phyloP scores from a whole-genome alignment of 2,329 filamentous ascomycete species.

The Macroventuria anomochaeta region DNA sequence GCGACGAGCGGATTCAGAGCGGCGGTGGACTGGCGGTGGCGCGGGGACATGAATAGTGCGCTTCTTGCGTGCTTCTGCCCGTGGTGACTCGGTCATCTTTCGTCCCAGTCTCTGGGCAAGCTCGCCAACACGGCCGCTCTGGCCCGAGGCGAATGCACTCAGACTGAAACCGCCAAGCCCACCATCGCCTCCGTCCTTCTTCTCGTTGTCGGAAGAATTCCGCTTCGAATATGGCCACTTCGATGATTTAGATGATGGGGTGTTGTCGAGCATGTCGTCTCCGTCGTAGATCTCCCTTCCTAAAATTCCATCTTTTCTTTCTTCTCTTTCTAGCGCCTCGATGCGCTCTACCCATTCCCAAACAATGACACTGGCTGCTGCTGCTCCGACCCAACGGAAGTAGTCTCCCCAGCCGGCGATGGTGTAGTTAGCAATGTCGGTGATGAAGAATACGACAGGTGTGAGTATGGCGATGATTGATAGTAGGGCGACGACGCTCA shows the following conservation, averaged over 20 bases:
- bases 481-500: conserved; percentile 77
- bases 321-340: conserved; percentile 87
- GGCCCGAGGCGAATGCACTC: conserved; percentile 35
- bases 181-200: conserved; percentile 29
- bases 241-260: conserved; percentile 61
- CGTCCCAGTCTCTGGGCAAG: conserved; percentile 39
- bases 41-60: conserved; percentile 44
- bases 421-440: conserved; percentile 84
- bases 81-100: conserved; percentile 36
- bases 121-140: conserved; percentile 32
- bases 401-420: conserved; percentile 95
- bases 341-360: conserved; percentile 99
- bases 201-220: conserved; percentile 37
- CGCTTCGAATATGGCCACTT: conserved; percentile 54
- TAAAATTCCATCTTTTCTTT: conserved; percentile 91
- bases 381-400: conserved; percentile 93
- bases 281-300: conserved; percentile 92
- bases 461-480: conserved; percentile 84
- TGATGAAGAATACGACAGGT: conserved; percentile 89
- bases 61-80: conserved; percentile 39
- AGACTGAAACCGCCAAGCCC: conserved; percentile 27
- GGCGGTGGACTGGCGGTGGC: conserved; percentile 38
- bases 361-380: conserved; percentile 92
- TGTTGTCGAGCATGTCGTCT: conserved; percentile 84
- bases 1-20: conserved; percentile 35